phyloP scores from a whole-genome alignment of 192 early-diverging fungal species.

The Dimargaris verticillata region DNA sequence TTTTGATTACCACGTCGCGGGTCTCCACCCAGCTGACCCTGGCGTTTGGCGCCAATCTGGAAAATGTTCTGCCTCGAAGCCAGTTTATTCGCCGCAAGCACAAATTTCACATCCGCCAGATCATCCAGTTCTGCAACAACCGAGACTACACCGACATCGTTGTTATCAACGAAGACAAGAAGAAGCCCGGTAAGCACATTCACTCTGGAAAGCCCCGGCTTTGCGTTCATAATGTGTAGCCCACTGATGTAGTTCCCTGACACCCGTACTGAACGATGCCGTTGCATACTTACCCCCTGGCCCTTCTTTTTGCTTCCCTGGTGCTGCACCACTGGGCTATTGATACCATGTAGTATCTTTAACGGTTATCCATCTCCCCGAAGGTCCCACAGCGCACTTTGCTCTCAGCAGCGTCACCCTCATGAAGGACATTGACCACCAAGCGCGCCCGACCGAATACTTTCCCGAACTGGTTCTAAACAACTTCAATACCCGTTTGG shows the following conservation, averaged over 20 bases:
- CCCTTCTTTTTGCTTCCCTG: no score
- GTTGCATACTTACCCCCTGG: no score
- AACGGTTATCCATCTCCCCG: conserved; percentile 85
- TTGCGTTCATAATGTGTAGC: no score
- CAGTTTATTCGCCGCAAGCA: conserved; percentile 74
- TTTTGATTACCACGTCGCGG: conserved; percentile 71
- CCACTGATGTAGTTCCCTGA: no score
- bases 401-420: conserved; percentile 69
- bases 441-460: conserved; percentile 60
- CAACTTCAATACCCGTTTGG: conserved; percentile 89
- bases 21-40: conserved; percentile 37
- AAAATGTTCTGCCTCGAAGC: conserved; percentile 77
- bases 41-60: conserved; percentile 79
- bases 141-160: conserved; percentile 87
- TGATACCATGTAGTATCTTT: conserved; percentile 42
- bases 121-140: conserved; percentile 77
- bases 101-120: conserved; percentile 77
- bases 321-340: no score
- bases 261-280: no score
- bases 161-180: conserved; percentile 86
- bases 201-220: no score
- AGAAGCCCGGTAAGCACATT: conserved; percentile 56
- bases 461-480: conserved; percentile 95
- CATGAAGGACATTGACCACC: conserved; percentile 64
- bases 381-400: conserved; percentile 95